Percentiles rank a stretch among this genome's conserved stretches.
Conservation (phyloP, 495 filamentous ascomycete species). For the Trichocladium antarcticum region DNA sequence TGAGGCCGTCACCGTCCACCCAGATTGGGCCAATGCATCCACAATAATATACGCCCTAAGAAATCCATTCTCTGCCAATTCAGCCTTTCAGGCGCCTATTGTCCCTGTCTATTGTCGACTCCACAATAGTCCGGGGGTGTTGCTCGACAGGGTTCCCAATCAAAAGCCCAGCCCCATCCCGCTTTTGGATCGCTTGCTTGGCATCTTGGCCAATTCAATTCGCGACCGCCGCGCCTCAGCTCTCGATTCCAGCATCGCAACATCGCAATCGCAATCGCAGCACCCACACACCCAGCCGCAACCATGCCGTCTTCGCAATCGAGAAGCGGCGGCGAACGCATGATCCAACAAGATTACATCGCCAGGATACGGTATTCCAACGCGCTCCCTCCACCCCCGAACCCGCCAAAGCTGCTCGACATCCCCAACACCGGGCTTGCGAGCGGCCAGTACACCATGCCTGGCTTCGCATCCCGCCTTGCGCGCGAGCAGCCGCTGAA, state of each 20-base stretch:
- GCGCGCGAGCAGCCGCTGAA: slow-evolving; percentile 86
- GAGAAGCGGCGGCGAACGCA: slow-evolving; percentile 43
- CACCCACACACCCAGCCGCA: background rate
- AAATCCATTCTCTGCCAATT: too few relatives aligned
- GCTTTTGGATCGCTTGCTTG: too few relatives aligned
- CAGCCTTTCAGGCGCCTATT: too few relatives aligned
- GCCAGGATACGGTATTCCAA: slow-evolving; percentile 91
- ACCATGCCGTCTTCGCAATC: slow-evolving; percentile 34
- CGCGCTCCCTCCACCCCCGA: slow-evolving; percentile 81
- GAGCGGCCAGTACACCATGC: slow-evolving; percentile 70
- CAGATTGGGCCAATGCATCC: too few relatives aligned
- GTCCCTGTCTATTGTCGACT: too few relatives aligned
- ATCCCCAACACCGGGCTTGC: slow-evolving; percentile 85
- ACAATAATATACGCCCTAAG: too few relatives aligned
- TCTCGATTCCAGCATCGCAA: background rate
- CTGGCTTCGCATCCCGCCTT: slow-evolving; percentile 75
- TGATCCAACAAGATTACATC: slow-evolving; percentile 90
- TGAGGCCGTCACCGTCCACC: too few relatives aligned
- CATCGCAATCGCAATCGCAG: too few relatives aligned
- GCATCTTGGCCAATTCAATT: background rate
- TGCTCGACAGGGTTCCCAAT: background rate
- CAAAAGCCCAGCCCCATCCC: background rate
- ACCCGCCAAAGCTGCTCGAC: slow-evolving; percentile 89
- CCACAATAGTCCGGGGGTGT: background rate
- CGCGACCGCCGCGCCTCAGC: background rate